Percentiles rank a stretch among this genome's conserved stretches.
phyloP scores from a whole-genome alignment of 2,329 filamentous ascomycete genomes.

The Paracamarosporium sp. region DNA sequence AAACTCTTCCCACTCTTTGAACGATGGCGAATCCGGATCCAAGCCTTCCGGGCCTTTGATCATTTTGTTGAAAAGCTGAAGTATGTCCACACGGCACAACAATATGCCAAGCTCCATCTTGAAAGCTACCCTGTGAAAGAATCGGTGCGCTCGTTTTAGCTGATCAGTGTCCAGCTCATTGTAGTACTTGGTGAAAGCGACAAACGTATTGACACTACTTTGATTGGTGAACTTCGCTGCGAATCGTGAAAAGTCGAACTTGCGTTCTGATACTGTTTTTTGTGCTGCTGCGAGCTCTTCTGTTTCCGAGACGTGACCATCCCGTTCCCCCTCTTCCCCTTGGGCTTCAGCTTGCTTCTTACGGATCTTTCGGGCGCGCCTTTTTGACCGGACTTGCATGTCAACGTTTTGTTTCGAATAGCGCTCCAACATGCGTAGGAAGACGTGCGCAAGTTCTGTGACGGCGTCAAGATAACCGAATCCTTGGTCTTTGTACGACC shows the following conservation, averaged over 20 bases:
- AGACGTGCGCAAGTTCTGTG: conserved; percentile 90
- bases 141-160: conserved; percentile 89
- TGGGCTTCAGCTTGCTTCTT: conserved; percentile 61
- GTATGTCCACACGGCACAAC: conserved; percentile 88
- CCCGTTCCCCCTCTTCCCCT: conserved; percentile 59
- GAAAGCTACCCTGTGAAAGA: conserved; percentile 92
- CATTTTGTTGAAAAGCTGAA: conserved; percentile 87
- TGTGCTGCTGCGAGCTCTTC: conserved; percentile 78
- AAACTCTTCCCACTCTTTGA: conserved; percentile 90
- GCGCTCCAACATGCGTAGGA: conserved; percentile 86
- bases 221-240: conserved; percentile 82
- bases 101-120: conserved; percentile 91
- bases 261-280: conserved; percentile 77
- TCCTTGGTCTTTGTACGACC: conserved; percentile 90
- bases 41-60: conserved; percentile 86
- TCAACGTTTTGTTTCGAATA: conserved; percentile 96
- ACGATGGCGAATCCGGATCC: conserved; percentile 69
- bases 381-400: conserved; percentile 86
- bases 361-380: conserved; percentile 75
- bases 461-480: conserved; percentile 92
- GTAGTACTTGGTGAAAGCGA: conserved; percentile 80
- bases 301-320: conserved; percentile 60
- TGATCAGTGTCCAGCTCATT: conserved; percentile 79
- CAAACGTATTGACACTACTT: conserved; percentile 86
- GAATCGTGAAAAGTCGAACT: conserved; percentile 92